A percentile compares a stretch with the other conserved stretches of the same genome.
These are phyloP conservation scores for Ogataea glucozyma DNA, from an alignment of 805 yeast genomes.

Conservation along the genomic window DNA sequence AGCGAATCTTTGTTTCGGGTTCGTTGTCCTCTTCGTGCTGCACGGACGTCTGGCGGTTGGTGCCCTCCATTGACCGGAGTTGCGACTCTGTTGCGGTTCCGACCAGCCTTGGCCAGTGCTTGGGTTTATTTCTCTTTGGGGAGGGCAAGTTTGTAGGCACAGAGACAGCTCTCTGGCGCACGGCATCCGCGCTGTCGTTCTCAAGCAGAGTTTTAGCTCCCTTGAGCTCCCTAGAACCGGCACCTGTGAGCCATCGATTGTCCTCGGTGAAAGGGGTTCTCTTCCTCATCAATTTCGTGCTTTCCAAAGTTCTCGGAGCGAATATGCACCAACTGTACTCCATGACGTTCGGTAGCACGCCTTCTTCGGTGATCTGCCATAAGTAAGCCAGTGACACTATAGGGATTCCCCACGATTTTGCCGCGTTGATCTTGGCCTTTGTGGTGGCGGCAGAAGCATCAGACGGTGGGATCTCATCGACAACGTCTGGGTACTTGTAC, in stretches of 20 bases:
- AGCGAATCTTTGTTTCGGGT: background rate
- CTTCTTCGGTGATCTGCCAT: constrained; percentile 49
- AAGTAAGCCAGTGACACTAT: constrained; percentile 55
- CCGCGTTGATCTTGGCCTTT: constrained; percentile 56
- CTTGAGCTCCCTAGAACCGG: too few species aligned
- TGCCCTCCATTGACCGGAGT: constrained; percentile 13
- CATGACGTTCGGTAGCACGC: constrained; percentile 41
- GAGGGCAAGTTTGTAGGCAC: constrained; percentile 45
- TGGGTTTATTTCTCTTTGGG: constrained; percentile 48
- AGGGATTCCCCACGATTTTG: constrained; percentile 58
- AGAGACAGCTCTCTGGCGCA: background rate
- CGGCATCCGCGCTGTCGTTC: too few species aligned
- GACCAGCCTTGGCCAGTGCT: constrained; percentile 48
- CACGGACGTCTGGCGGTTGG: background rate
- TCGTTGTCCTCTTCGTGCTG: background rate
- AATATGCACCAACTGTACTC: constrained; percentile 57
- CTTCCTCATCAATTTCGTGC: background rate
- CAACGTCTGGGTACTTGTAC: constrained; percentile 37
- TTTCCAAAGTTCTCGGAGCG: constrained; percentile 34
- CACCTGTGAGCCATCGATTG: too few species aligned
- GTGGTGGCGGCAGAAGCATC: constrained; percentile 39
- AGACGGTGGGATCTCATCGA: constrained; percentile 14
- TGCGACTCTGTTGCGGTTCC: constrained; percentile 45
- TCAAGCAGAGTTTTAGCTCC: too few species aligned
- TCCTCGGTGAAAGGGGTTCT: too few species aligned